Percentiles rank a stretch among this genome's conserved stretches.
Evolutionary conservation across 2,329 filamentous ascomycete genomes (phyloP).

Genomic region (Zelopaecilomyces penicillatus): DNA sequence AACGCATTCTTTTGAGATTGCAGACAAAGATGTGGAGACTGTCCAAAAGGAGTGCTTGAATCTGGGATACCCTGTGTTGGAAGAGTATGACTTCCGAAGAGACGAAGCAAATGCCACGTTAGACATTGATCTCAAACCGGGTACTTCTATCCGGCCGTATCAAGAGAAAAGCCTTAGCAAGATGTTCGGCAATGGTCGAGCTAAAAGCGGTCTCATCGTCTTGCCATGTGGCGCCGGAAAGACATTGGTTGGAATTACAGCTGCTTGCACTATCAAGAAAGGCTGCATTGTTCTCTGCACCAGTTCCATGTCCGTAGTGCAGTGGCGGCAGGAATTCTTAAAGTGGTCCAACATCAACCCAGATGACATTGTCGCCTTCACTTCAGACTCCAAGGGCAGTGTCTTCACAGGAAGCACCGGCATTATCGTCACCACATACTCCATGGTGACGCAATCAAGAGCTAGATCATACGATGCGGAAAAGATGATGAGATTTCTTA

Average conservation of each 20-base stretch:
- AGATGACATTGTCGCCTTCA: conserved; percentile 89
- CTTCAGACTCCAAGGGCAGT: conserved; percentile 76
- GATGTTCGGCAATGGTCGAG: conserved; percentile 98
- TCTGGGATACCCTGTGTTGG: conserved; percentile 77
- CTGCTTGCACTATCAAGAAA: conserved; percentile 96
- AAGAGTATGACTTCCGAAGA: conserved; percentile 95
- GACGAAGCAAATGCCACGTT: conserved; percentile 83
- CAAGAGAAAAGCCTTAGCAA: conserved; percentile 97
- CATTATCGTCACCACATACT: conserved; percentile 95
- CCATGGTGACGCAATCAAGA: conserved; percentile 92
- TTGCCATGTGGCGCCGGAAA: conserved; percentile 94
- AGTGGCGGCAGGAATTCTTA: conserved; percentile 93
- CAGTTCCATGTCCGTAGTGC: conserved; percentile 93
- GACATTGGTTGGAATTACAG: conserved; percentile 95
- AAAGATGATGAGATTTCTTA: conserved; percentile 96
- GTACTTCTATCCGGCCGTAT: conserved; percentile 85
- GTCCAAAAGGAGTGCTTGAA: conserved; percentile 87
- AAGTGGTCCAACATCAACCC: conserved; percentile 97
- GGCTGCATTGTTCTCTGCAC: conserved; percentile 92
- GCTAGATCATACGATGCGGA: conserved; percentile 85
- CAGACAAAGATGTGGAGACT: conserved; percentile 69
- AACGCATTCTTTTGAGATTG: conserved; percentile 89
- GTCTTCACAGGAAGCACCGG: conserved; percentile 82
- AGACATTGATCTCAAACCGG: conserved; percentile 86
- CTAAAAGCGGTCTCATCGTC: conserved; percentile 95